Evolutionary conservation across 345 rosid species (phyloP).

Genomic region (Arabidopsis arenosa): DNA sequence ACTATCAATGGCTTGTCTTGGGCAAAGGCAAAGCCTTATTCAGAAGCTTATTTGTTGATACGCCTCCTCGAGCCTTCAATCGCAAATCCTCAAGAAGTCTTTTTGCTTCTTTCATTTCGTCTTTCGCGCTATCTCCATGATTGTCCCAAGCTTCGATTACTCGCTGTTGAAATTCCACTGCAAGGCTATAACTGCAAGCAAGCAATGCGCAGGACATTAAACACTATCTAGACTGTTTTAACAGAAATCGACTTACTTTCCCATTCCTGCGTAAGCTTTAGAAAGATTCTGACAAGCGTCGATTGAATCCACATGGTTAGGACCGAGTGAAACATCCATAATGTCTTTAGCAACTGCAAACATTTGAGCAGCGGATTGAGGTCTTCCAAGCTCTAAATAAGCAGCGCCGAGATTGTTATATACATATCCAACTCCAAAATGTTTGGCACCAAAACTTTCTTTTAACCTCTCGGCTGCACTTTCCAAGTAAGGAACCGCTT

Average conservation of each 20-base stretch:
- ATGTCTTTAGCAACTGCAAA: slow-evolving; percentile 94
- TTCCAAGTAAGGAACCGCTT: slow-evolving; percentile 91
- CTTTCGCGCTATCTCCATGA: slow-evolving; percentile 71
- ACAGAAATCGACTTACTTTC: slow-evolving; percentile 59
- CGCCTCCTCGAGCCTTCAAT: slow-evolving; percentile 58
- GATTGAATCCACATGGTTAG: slow-evolving; percentile 85
- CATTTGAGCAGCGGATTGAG: slow-evolving; percentile 93
- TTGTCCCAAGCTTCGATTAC: slow-evolving; percentile 82
- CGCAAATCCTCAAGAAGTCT: slow-evolving; percentile 64
- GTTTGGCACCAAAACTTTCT: slow-evolving; percentile 91
- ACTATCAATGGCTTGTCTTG: slow-evolving; percentile 19
- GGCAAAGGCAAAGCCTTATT: slow-evolving; percentile 58
- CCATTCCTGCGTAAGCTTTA: slow-evolving; percentile 74
- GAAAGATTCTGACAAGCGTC: slow-evolving; percentile 94
- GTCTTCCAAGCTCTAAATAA: slow-evolving; percentile 87
- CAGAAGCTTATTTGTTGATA: slow-evolving; percentile 43
- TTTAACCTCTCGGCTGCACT: slow-evolving; percentile 81
- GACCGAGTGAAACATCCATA: slow-evolving; percentile 96
- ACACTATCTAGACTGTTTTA: not conserved
- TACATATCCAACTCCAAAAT: slow-evolving; percentile 90
- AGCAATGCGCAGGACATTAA: slow-evolving; percentile 13
- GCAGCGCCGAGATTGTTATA: slow-evolving; percentile 96
- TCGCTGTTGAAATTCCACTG: slow-evolving; percentile 81
- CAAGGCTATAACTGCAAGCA: slow-evolving; percentile 71
- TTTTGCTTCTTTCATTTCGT: slow-evolving; percentile 67